phyloP scores from a whole-genome alignment of 164 flowering plant genomes.

The Vitis amurensis region DNA sequence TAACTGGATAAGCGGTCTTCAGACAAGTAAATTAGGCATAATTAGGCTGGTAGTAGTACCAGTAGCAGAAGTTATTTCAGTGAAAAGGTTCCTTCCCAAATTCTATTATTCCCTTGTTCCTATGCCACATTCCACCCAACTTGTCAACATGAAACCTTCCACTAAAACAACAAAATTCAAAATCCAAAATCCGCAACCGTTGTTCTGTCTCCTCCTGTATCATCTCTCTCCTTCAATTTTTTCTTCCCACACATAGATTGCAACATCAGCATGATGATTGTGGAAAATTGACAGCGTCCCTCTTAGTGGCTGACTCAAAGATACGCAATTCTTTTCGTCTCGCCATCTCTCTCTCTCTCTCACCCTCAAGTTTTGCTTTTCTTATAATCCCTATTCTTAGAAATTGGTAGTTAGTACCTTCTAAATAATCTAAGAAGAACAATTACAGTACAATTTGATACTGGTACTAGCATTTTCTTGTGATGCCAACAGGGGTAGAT shows the following conservation, averaged over 20 bases:
- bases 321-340: slow-evolving; percentile 13
- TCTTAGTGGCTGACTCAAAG: slow-evolving; percentile 42
- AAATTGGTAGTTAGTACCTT: too few relatives aligned
- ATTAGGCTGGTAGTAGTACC: not conserved
- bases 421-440: too few relatives aligned
- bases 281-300: slow-evolving; percentile 34
- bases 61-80: not conserved
- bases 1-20: too few relatives aligned
- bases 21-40: not conserved
- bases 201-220: not conserved
- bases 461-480: not conserved
- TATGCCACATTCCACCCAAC: slow-evolving; percentile 7
- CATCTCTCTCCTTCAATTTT: slow-evolving; percentile 8
- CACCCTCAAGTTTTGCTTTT: too few relatives aligned
- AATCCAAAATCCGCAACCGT: slow-evolving; percentile 15
- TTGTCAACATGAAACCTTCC: slow-evolving; percentile 14
- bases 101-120: slow-evolving; percentile 18
- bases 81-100: not conserved
- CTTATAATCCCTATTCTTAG: too few relatives aligned
- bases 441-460: too few relatives aligned
- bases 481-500: not conserved
- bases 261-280: slow-evolving; percentile 22
- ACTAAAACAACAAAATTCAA: slow-evolving; percentile 7
- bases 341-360: not conserved
- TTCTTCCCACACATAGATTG: slow-evolving; percentile 12